phyloP scores from a whole-genome alignment of 495 filamentous ascomycete species.

The Aspergillus ostianus region DNA sequence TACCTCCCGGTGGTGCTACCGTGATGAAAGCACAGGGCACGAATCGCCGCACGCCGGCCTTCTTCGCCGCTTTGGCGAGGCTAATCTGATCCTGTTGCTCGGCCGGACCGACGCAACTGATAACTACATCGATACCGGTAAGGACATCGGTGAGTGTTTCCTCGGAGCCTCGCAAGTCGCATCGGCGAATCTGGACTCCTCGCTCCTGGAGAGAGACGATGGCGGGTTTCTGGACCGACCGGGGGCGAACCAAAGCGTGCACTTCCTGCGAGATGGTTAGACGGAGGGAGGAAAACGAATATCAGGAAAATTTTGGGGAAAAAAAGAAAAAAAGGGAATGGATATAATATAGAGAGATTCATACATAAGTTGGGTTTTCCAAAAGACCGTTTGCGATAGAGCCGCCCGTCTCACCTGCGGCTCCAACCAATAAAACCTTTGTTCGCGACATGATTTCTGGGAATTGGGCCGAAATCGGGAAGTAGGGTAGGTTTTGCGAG shows the following conservation, averaged over 20 bases:
- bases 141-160: constrained; percentile 48
- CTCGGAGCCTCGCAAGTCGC: constrained; percentile 44
- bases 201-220: constrained; percentile 40
- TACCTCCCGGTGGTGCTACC: constrained; percentile 44
- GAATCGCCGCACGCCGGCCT: constrained; percentile 56
- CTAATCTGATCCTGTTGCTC: constrained; percentile 50
- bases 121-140: constrained; percentile 51
- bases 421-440: constrained; percentile 46
- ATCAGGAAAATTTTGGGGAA: not conserved
- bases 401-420: constrained; percentile 49
- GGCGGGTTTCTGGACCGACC: constrained; percentile 48
- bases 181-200: constrained; percentile 47
- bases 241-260: constrained; percentile 46
- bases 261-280: constrained; percentile 40
- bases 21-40: constrained; percentile 57
- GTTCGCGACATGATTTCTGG: constrained; percentile 39
- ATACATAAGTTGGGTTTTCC: constrained; percentile 43
- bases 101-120: constrained; percentile 49
- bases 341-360: constrained; percentile 7
- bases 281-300: not conserved
- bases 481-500: constrained; percentile 1
- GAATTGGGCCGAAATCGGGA: constrained; percentile 7
- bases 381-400: constrained; percentile 47
- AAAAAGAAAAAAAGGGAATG: constrained; percentile 1
- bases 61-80: constrained; percentile 54